Evolutionary conservation across 345 rosid species (phyloP), one percentile per base, ranked within the genome.

Genomic region (Syzygium oleosum): DNA sequence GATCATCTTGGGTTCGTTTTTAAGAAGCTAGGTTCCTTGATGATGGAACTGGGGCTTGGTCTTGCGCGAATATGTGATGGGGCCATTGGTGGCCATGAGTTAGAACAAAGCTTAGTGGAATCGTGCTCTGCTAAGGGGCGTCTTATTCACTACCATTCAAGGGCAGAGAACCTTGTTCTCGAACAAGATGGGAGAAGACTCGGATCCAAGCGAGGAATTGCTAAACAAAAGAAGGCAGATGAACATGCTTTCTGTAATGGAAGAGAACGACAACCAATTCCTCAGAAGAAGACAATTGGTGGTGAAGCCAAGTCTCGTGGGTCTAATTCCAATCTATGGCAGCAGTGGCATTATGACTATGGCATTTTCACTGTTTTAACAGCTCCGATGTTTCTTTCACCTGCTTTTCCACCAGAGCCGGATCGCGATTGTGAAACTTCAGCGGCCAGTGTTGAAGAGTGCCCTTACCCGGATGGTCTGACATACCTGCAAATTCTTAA

Each of bases 301-400:
- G n/a, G 87, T 55, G 92, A 83, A 87, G 65, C 78, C 61, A 84
- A 89, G 31, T 41, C 88, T 51, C 34, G 51, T 83, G 92, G 89
- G 85, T 86, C 85, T 86, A 59, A 46, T 88, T 85, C 90, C 87
- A 87, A 88, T 85, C 90, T 96, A 12, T 96, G 99, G 99, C 99
- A 98, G 93, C 96, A 94, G 85, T 96, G 99, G 99, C 99, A 96
- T 91, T 96, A 93, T 90, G 99, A 96, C 90, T 96, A 95, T 86
- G 97, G 98, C 53, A 90, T 96, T 90, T 95, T 96, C 90, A 98
- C 99, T n/a, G 88, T 96, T 89, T 91, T 98, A 90, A 96, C 98
- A 9, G 92, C 96, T 92, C 98, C 98, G 38, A 91, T 96, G 94
- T 96, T 96, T 94, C 90, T 94, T 56, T 85, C 68, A 10, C 61